Percentiles rank a stretch among this genome's conserved stretches.
These are phyloP conservation scores for Plasmodium knowlesi DNA, from an alignment of 169 alveolate species.

Conservation along the genomic window DNA sequence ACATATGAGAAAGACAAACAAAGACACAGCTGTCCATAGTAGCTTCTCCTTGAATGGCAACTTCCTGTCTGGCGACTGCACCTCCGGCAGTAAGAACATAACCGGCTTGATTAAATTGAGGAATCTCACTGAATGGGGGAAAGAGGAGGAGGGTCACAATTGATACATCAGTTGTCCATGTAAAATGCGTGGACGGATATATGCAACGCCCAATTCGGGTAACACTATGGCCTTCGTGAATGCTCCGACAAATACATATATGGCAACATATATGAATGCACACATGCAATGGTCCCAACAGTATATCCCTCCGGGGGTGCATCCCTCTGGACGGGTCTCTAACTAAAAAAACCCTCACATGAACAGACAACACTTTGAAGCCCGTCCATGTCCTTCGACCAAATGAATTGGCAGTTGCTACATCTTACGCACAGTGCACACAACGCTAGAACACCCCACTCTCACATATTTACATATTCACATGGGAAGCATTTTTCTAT, in stretches of 20 bases:
- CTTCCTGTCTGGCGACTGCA: conserved; percentile 95
- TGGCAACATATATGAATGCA: too few relatives aligned
- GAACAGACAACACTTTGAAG: background rate
- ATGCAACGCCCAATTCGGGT: background rate
- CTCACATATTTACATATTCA: background rate
- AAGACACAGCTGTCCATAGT: conserved; percentile 98
- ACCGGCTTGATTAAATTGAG: conserved; percentile 96
- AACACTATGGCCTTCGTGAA: background rate
- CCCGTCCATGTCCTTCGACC: background rate
- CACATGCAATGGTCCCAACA: background rate
- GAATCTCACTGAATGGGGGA: conserved; percentile 89
- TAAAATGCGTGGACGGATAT: background rate
- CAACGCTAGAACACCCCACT: background rate
- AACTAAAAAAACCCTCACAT: background rate
- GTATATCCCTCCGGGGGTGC: background rate
- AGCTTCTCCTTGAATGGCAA: conserved; percentile 96
- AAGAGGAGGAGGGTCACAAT: background rate
- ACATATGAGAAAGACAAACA: conserved; percentile 97
- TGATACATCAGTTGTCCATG: background rate
- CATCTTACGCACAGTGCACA: background rate
- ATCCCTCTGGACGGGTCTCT: background rate
- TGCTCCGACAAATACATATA: background rate
- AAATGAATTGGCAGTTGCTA: background rate
- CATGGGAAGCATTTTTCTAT: background rate
- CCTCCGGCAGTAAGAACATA: conserved; percentile 97